Percentiles rank a stretch among this genome's conserved stretches.
phyloP scores from a whole-genome alignment of 495 filamentous ascomycete genomes.

The Aspergillus cristatus region DNA sequence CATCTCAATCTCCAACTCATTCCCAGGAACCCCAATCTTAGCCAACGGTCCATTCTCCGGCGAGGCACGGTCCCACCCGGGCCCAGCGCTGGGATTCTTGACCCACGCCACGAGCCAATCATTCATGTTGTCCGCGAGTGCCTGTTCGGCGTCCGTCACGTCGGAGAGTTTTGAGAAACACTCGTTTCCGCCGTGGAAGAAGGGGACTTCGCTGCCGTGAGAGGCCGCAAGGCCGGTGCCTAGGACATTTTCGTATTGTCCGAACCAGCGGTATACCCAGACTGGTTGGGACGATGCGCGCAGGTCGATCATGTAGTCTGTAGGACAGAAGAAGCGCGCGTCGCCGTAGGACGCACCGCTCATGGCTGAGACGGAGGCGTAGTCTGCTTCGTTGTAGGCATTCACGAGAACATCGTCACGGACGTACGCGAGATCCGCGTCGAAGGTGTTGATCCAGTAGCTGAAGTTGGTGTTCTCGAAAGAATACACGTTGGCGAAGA shows the following conservation, averaged over 20 bases:
- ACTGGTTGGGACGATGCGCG: constrained; percentile 13
- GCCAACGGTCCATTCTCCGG: constrained; percentile 15
- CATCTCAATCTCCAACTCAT: constrained; percentile 12
- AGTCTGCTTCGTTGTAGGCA: constrained; percentile 14
- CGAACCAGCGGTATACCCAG: constrained; percentile 22
- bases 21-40: constrained; percentile 13
- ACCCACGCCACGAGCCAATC: constrained; percentile 19
- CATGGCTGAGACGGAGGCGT: constrained; percentile 15
- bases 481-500: constrained; percentile 15
- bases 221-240: constrained; percentile 10
- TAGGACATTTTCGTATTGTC: constrained; percentile 15
- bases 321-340: constrained; percentile 18
- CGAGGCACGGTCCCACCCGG: constrained; percentile 13
- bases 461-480: constrained; percentile 17
- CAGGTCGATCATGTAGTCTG: constrained; percentile 14
- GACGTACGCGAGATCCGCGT: constrained; percentile 16
- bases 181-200: constrained; percentile 22
- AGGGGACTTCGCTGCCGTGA: constrained; percentile 20
- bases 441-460: constrained; percentile 17
- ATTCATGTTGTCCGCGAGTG: constrained; percentile 17
- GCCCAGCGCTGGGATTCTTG: constrained; percentile 14
- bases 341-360: constrained; percentile 20
- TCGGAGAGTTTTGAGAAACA: constrained; percentile 12
- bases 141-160: constrained; percentile 14
- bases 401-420: constrained; percentile 10